Percentiles rank a stretch among this genome's conserved stretches.
Conservation (phyloP, 2,329 filamentous ascomycete genomes). For the Fusarium sp. region DNA sequence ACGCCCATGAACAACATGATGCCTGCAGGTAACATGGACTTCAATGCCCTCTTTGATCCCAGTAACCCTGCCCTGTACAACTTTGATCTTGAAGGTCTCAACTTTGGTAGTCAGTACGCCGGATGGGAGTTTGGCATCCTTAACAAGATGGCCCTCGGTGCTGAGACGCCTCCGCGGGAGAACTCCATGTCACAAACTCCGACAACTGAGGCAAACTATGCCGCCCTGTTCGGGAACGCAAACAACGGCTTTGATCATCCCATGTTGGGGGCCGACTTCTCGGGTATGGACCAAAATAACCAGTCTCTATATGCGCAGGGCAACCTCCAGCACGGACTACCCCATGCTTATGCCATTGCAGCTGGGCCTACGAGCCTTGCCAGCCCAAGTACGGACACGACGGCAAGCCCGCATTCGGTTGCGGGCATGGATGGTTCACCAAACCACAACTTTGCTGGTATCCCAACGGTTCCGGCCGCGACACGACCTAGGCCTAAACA, state of each 20-base stretch:
- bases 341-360: slow-evolving; percentile 70
- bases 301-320: slow-evolving; percentile 61
- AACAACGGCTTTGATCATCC: slow-evolving; percentile 60
- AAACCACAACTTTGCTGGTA: slow-evolving; percentile 45
- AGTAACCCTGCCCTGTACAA: slow-evolving; percentile 94
- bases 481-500: slow-evolving; percentile 56
- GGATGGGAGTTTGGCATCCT: slow-evolving; percentile 96
- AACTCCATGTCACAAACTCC: slow-evolving; percentile 55
- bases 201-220: slow-evolving; percentile 50
- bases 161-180: slow-evolving; percentile 79
- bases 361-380: slow-evolving; percentile 68
- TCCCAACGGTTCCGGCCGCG: slow-evolving; percentile 38
- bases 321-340: slow-evolving; percentile 67
- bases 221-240: slow-evolving; percentile 61
- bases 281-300: slow-evolving; percentile 59
- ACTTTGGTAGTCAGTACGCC: slow-evolving; percentile 93
- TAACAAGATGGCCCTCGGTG: slow-evolving; percentile 82
- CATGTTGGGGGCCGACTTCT: slow-evolving; percentile 61
- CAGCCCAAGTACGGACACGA: slow-evolving; percentile 70
- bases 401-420: slow-evolving; percentile 65
- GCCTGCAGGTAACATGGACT: slow-evolving; percentile 59
- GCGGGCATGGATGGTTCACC: slow-evolving; percentile 64
- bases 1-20: slow-evolving; percentile 58
- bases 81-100: slow-evolving; percentile 88
- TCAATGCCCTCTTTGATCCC: slow-evolving; percentile 79